Evolutionary conservation across 139 green algal genomes (phyloP), one percentile per base, ranked within the genome.

Genomic region (Tetraselmis striata): DNA sequence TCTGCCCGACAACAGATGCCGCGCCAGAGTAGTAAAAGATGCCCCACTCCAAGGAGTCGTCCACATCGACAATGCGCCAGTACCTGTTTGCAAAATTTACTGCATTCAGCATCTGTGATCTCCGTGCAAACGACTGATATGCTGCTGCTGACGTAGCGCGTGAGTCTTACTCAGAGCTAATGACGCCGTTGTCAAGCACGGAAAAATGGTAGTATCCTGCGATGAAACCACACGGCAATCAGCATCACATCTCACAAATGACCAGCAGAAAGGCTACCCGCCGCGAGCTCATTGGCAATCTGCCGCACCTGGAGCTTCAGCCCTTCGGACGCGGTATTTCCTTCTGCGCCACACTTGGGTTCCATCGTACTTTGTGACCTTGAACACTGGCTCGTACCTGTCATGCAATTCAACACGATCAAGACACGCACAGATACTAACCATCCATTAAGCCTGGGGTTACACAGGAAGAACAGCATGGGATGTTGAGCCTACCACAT

Each of bases 161-260:
- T n/a, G n/a, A n/a, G n/a, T n/a, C n/a, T n/a, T n/a, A n/a, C 45
- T 67, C 45, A 25, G 45, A 67, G 45, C 45, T 67, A 18, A 67
- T 96, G 29, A 98, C 94, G 24, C 96, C 96, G 81, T 99, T 99
- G 90, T 99, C 96, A 28, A 97, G 86, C 59, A 97, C 92, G 2
- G 80, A 88, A 77, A 95, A 91, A 78, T 88, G 45, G 85, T 96
- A 97, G 26, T 67, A 67, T 5, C 45, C 45, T 67, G 45, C 45
- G 45, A n/a, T n/a, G n/a, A 5, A 67, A 18, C 18, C 45, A 18
- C 45, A 18, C 45, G 18, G 45, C 45, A 67, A 67, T 25, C 11
- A 67, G 18, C 18, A 18, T 18, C 45, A 67, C 45, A 5, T 5
- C 45, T 67, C 11, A 18, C 18, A 67, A 67, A n/a, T n/a, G n/a